Base-by-base conservation (phyloP, 768 basidiomycete species). In the Tremella mesenterica region DNA sequence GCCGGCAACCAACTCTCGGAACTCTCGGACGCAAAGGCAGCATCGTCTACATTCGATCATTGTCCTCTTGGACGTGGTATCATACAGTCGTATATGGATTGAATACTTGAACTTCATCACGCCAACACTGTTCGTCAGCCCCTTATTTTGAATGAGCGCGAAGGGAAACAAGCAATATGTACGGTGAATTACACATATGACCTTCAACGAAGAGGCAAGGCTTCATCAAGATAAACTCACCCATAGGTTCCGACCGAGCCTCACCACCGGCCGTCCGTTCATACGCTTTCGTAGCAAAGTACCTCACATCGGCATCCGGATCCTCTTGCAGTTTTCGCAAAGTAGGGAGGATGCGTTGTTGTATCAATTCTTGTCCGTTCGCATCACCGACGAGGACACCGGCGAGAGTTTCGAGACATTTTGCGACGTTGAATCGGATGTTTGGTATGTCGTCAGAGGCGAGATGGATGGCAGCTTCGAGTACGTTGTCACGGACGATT, bases 381-480 rank as follows among this genome's bases (percentile, higher is more conserved):
- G 75, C 70, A 18, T 72, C 64, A 4, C 56, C 38, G 10, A 80
- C 82, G 60, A 87, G 84, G 0, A 85, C 80, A 14, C 76, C 76
- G 1, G 88, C 88, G 62, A 96, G 79, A 13, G 89, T 83, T 76
- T 97, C 93, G 63, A 97, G 77, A 25, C 87, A 85, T 74, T 96
- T 97, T 23, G 92, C 86, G 26, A 97, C 92, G 72, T 97, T 97
- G 80, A 99, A 99, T 31, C 95, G 88, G 73, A 99, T 97, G 75
- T 99, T 99, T 50, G 95, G 95, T 70, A 99, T 97, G 10, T 88
- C 83, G 71, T 99, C 95, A 48, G 79, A 78, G 14, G 87, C 83
- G 41, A 99, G 81, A 54, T 83, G 79, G 53, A 93, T 76, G 46
- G 97, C 80, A 33, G 86, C 84, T 21, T 83, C 83, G 57, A 96